Base-by-base conservation (phyloP, 2,329 filamentous ascomycete genomes). In the Aspergillus viridinutans region DNA sequence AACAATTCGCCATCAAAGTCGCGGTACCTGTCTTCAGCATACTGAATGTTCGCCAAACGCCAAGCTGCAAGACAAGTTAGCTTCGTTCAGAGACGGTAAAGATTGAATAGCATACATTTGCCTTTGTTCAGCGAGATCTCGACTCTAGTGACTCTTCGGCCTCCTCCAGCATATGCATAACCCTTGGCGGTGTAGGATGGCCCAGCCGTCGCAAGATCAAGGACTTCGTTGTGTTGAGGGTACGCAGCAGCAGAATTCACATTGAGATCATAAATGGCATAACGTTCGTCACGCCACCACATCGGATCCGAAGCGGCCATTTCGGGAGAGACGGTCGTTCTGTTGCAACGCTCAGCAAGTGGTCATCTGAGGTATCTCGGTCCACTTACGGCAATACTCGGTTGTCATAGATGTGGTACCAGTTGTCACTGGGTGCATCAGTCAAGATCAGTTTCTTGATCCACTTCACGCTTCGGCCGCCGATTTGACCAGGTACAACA, bases 371-470 rank as follows among this genome's bases (percentile, higher is more conserved):
- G 2, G 8, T 43, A 3, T 3, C 3, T 3, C 20, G 49, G 12
- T 4, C 12, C 9, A 74, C 78, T 68, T 65, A 81, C 62, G 92
- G 92, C 42, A 97, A 76, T 1, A 97, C 91, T 57, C 91, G 81
- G 70, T 97, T 97, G 72, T 97, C 92, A 73, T 94, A 92, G 60
- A 95, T 91, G 72, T 97, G 92, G 67, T 96, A 96, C 90, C 91
- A 96, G 69, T 95, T 96, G 61, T 93, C 88, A 69, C 91, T 96
- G 0, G 92, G 91, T 25, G 81, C 79, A 9, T 86, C 83, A 0
- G 91, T 93, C 52, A 97, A 73, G 47, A 92, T 88, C 58, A 97
- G 82, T 62, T 81, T 87, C 76, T 88, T 93, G 57, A 97, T 72
- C 92, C 92, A 97, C 74, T 97, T 97, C 32, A 97, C 92, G 71